phyloP scores from a whole-genome alignment of 306 rosid species.

The Citrullus mucosospermus region DNA sequence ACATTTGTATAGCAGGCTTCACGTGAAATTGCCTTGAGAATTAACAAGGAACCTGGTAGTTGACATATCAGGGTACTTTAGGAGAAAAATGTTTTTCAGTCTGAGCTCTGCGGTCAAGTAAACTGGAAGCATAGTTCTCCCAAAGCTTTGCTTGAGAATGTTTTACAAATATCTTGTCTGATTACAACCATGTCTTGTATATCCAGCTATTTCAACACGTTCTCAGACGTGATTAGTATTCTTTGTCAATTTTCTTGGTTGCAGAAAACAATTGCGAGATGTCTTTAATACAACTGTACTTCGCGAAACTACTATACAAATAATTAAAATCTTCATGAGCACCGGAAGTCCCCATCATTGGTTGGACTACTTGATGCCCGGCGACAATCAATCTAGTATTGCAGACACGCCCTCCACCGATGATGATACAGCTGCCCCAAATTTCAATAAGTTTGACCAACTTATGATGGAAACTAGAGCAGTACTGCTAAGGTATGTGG shows the following conservation, averaged over 20 bases:
- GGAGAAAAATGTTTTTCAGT: not conserved
- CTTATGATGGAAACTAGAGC: slow-evolving; percentile 65
- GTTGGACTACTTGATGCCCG: slow-evolving; percentile 74
- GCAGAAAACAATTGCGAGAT: slow-evolving; percentile 73
- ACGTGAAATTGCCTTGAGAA: not conserved
- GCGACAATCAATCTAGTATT: slow-evolving; percentile 21
- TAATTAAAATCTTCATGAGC: slow-evolving; percentile 60
- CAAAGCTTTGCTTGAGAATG: not conserved
- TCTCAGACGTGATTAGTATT: not conserved
- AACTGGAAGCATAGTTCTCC: not conserved
- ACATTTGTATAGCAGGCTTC: not conserved
- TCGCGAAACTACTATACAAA: slow-evolving; percentile 44
- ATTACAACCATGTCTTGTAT: not conserved
- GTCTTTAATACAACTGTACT: slow-evolving; percentile 44
- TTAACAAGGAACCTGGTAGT: not conserved
- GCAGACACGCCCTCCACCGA: slow-evolving; percentile 21
- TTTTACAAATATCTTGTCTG: not conserved
- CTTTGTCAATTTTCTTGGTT: slow-evolving; percentile 3
- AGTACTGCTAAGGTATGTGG: slow-evolving; percentile 69
- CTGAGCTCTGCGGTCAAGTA: not conserved
- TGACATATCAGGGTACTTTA: not conserved
- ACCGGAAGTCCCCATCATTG: slow-evolving; percentile 57
- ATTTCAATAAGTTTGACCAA: slow-evolving; percentile 47
- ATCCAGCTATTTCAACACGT: not conserved
- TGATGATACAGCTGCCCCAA: slow-evolving; percentile 21